phyloP scores from a whole-genome alignment of 768 basidiomycete species.

The Boletus sp. region DNA sequence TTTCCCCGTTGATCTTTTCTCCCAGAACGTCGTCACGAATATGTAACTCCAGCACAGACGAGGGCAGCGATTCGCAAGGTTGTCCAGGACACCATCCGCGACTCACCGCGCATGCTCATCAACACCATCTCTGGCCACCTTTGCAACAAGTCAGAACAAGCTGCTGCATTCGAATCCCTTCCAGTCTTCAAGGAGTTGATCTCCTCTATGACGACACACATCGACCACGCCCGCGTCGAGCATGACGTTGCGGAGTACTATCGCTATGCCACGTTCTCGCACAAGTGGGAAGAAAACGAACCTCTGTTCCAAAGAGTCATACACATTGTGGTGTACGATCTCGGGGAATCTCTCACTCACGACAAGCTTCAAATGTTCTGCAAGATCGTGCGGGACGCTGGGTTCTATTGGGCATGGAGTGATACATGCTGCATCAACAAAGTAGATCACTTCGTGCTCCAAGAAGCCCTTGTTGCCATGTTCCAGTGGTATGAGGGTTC shows the following conservation, averaged over 20 bases:
- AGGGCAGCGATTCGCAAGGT: background rate
- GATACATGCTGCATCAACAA: constrained; percentile 3
- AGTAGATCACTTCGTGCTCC: too few relatives aligned
- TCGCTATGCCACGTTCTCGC: constrained; percentile 11
- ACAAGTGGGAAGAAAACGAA: constrained; percentile 10
- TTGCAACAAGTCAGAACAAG: background rate
- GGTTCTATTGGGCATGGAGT: constrained; percentile 8
- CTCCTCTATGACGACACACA: constrained; percentile 10
- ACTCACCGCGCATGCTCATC: constrained; percentile 8
- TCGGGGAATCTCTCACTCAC: background rate
- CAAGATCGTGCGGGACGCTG: background rate
- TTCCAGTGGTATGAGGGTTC: too few relatives aligned
- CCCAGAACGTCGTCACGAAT: background rate
- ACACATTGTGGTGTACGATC: constrained; percentile 2
- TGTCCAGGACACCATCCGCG: constrained; percentile 1
- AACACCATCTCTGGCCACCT: constrained; percentile 10
- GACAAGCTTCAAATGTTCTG: too few relatives aligned
- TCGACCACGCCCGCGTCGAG: constrained; percentile 4
- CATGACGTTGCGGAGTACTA: constrained; percentile 3
- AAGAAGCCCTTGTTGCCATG: too few relatives aligned
- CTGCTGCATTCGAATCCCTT: constrained; percentile 2
- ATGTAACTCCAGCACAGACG: background rate
- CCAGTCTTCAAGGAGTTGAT: constrained; percentile 9
- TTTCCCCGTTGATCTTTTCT: background rate
- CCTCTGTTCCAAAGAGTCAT: constrained; percentile 7